Conservation (phyloP, 768 basidiomycete genomes). For the Pleurotus platypus region DNA sequence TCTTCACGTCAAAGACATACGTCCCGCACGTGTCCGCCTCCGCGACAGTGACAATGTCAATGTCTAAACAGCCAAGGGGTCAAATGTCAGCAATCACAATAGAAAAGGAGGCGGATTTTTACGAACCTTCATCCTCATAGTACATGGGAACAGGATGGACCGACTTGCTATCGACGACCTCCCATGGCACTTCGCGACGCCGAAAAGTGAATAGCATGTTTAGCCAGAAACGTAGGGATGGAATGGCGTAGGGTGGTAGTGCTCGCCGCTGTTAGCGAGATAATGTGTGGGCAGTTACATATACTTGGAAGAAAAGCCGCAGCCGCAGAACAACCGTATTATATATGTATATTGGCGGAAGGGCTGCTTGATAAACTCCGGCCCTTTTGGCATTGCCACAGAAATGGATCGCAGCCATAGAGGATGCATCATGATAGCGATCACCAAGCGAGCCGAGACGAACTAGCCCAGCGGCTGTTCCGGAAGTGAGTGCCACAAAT, state of each 20-base stretch:
- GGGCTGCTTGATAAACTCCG: slow-evolving; percentile 1
- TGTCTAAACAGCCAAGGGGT: slow-evolving; percentile 32
- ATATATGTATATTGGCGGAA: slow-evolving; percentile 2
- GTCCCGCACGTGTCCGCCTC: slow-evolving; percentile 52
- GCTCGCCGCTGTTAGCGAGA: no score
- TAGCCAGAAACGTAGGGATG: slow-evolving; percentile 9
- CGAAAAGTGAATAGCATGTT: slow-evolving; percentile 43
- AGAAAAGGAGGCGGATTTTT: not conserved
- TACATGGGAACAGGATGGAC: slow-evolving; percentile 66
- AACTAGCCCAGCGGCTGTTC: slow-evolving; percentile 7
- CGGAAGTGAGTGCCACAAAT: not conserved
- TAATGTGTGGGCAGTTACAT: not conserved
- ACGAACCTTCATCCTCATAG: slow-evolving; percentile 57
- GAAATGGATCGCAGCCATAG: slow-evolving; percentile 5
- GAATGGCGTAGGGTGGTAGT: not conserved
- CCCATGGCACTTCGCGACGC: slow-evolving; percentile 66
- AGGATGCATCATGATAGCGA: slow-evolving; percentile 6
- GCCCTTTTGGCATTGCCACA: slow-evolving; percentile 5
- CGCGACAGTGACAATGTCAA: slow-evolving; percentile 55
- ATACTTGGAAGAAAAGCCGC: not conserved
- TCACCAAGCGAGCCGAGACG: not conserved
- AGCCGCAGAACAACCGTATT: slow-evolving; percentile 3
- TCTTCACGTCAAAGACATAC: slow-evolving; percentile 60
- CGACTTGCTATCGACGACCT: slow-evolving; percentile 65
- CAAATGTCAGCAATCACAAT: not conserved